These are phyloP conservation scores for Moringa oleifera DNA, from an alignment of 345 rosid species.

Conservation along the genomic window DNA sequence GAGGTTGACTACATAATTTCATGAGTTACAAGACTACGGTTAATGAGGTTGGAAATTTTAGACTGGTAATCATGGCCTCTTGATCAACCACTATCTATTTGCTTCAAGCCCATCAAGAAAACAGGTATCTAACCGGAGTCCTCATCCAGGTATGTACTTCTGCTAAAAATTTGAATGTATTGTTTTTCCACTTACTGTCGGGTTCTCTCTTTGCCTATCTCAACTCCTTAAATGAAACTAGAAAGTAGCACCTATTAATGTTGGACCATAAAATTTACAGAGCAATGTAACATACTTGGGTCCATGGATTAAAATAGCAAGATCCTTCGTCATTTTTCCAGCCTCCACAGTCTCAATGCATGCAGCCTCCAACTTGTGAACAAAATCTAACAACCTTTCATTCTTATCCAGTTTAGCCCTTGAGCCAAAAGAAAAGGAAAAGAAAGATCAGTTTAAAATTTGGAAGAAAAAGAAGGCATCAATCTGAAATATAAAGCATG, in stretches of 20 bases:
- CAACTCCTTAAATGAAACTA: not conserved
- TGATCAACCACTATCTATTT: too few relatives aligned
- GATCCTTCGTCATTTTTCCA: conserved; percentile 98
- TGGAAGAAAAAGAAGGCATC: not conserved
- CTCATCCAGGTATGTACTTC: too few relatives aligned
- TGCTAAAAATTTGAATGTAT: too few relatives aligned
- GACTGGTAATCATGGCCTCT: too few relatives aligned
- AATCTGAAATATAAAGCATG: not conserved
- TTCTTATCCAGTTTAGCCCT: conserved; percentile 94
- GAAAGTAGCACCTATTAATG: too few relatives aligned
- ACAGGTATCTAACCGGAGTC: not conserved
- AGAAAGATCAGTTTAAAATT: not conserved
- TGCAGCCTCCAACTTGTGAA: conserved; percentile 75
- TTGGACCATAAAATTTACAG: not conserved
- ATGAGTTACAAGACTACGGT: too few relatives aligned
- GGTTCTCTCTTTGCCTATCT: not conserved
- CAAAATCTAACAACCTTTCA: conserved; percentile 63
- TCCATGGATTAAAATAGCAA: conserved; percentile 77
- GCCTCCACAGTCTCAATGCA: conserved; percentile 81
- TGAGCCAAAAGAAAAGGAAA: conserved; percentile 2
- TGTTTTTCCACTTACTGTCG: not conserved
- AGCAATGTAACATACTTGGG: conserved; percentile 48
- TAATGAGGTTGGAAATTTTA: too few relatives aligned
- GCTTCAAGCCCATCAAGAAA: not conserved
- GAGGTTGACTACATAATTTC: too few relatives aligned